Conservation (phyloP, 1,284 basidiomycete species). For the Bondarzewia mesenterica region DNA sequence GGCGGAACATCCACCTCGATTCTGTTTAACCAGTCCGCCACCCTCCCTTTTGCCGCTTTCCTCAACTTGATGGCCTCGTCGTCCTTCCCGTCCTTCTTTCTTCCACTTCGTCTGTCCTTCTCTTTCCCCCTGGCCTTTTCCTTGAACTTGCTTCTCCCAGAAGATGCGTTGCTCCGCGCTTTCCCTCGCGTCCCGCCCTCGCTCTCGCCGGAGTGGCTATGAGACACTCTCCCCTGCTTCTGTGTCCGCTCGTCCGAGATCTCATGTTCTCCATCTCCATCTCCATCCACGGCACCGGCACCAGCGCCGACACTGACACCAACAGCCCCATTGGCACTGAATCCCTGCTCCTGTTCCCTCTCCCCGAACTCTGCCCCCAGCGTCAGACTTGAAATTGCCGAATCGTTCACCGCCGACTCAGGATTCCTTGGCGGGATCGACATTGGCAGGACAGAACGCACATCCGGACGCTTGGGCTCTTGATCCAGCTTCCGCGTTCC, state of each 20-base stretch:
- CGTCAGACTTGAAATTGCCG: conserved; percentile 67
- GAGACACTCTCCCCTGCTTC: conserved; percentile 14
- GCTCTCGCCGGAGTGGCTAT: conserved; percentile 14
- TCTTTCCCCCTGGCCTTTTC: conserved; percentile 18
- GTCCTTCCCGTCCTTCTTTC: conserved; percentile 16
- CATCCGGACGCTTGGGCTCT: conserved; percentile 30
- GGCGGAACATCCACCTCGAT: conserved; percentile 29
- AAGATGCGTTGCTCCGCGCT: conserved; percentile 16
- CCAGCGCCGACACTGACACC: not conserved
- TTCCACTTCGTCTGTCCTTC: conserved; percentile 15
- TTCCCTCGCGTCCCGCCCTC: conserved; percentile 22
- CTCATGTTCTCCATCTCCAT: conserved; percentile 24
- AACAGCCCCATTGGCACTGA: conserved; percentile 13
- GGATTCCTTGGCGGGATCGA: conserved; percentile 24
- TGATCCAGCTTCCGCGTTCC: conserved; percentile 46
- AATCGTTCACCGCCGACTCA: conserved; percentile 48
- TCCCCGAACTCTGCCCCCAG: conserved; percentile 27
- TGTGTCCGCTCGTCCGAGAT: conserved; percentile 11
- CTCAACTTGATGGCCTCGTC: conserved; percentile 32
- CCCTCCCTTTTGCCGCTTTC: conserved; percentile 55
- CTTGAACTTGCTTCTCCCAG: conserved; percentile 12
- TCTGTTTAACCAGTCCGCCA: conserved; percentile 67
- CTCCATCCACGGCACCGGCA: conserved; percentile 15
- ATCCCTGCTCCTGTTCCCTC: conserved; percentile 30
- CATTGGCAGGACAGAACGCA: conserved; percentile 39